Evolutionary conservation across 768 basidiomycete species (phyloP).

Genomic region (Auricularia sp.): DNA sequence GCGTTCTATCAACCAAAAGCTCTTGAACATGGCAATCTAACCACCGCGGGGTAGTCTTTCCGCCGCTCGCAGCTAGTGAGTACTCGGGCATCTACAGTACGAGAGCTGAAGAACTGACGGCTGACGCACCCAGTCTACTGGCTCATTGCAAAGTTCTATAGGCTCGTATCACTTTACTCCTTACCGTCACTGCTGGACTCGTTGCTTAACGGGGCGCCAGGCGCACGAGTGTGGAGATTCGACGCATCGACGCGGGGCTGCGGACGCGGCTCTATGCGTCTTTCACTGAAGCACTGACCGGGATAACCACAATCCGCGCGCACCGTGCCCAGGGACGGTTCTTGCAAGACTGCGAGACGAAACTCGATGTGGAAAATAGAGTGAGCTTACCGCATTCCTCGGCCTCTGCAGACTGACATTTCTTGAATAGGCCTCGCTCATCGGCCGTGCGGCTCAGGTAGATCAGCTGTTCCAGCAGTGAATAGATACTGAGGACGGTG

Average conservation of each 20-base stretch:
- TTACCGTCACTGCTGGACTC: too few species aligned
- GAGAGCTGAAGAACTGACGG: too few species aligned
- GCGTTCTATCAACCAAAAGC: not conserved
- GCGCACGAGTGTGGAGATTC: not conserved
- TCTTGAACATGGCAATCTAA: not conserved
- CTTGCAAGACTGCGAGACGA: conserved; percentile 38
- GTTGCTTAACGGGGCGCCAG: not conserved
- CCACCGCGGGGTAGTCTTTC: conserved; percentile 26
- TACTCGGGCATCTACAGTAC: conserved; percentile 9
- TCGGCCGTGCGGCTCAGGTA: not conserved
- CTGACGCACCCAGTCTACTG: not conserved
- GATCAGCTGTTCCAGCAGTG: not conserved
- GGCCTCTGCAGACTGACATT: not conserved
- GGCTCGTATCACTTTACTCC: not conserved
- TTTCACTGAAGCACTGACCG: conserved; percentile 46
- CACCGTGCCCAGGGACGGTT: conserved; percentile 38
- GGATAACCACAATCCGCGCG: conserved; percentile 51
- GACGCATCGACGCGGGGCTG: not conserved
- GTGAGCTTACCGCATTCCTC: conserved; percentile 33
- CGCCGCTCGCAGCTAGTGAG: conserved; percentile 42
- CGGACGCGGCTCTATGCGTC: not conserved
- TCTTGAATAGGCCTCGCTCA: not conserved
- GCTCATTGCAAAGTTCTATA: not conserved
- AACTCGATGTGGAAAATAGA: conserved; percentile 48
- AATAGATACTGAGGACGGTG: not conserved